Percentiles rank a stretch among this genome's conserved stretches.
These are phyloP conservation scores for Globisporangium cederbergense DNA, from an alignment of 352 stramenopile genomes.

Conservation along the genomic window DNA sequence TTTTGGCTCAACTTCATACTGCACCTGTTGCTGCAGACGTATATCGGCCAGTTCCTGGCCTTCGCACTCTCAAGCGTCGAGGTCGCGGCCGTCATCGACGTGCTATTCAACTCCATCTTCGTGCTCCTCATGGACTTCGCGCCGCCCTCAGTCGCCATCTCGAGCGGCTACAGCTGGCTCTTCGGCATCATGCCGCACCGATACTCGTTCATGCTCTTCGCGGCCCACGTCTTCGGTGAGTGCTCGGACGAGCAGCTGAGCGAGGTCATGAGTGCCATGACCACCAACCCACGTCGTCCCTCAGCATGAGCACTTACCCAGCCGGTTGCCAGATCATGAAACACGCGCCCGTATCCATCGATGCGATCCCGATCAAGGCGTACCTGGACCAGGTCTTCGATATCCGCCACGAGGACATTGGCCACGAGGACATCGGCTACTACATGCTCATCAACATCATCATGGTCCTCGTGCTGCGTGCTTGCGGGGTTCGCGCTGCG, in stretches of 20 bases:
- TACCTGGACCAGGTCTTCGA: slow-evolving; percentile 20
- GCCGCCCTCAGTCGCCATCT: slow-evolving; percentile 23
- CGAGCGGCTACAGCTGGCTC: slow-evolving; percentile 12
- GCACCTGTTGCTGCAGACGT: slow-evolving; percentile 18
- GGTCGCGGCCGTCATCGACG: slow-evolving; percentile 16
- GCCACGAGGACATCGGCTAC: slow-evolving; percentile 8
- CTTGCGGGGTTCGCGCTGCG: slow-evolving; percentile 21
- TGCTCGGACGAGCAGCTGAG: slow-evolving; percentile 3
- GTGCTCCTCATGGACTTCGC: slow-evolving; percentile 50
- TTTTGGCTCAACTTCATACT: slow-evolving; percentile 17
- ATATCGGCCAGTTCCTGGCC: slow-evolving; percentile 18
- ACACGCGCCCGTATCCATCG: neutral
- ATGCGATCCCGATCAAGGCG: slow-evolving; percentile 13
- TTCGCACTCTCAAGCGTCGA: slow-evolving; percentile 17
- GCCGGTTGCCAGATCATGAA: neutral
- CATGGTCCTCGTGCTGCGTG: slow-evolving; percentile 21
- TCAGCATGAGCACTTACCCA: too few species aligned
- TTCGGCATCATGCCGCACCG: slow-evolving; percentile 24
- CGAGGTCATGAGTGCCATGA: too few species aligned
- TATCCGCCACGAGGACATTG: slow-evolving; percentile 21
- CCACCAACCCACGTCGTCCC: too few species aligned
- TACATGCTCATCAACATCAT: slow-evolving; percentile 7
- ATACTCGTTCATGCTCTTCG: slow-evolving; percentile 17
- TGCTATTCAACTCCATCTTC: slow-evolving; percentile 38
- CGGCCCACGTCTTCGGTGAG: slow-evolving; percentile 10